Base-by-base conservation (phyloP, 129 eudicot species). In the Artemisia annua region DNA sequence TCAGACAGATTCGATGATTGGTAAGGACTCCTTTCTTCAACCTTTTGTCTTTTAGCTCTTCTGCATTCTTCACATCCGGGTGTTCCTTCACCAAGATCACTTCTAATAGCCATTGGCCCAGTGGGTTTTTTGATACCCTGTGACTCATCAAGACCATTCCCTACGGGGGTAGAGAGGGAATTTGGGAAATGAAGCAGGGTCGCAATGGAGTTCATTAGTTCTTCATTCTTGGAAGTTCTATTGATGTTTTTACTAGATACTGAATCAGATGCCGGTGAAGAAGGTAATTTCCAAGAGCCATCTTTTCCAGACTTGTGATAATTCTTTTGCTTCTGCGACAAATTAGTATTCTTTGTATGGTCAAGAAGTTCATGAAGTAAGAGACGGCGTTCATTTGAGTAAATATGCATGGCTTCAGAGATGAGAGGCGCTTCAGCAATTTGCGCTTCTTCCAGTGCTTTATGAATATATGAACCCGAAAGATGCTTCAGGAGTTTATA, bases 61-160 rank as follows among this genome's bases (percentile, higher is more conserved):
- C 87, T 87, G 73, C 99, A 95, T 82, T 95, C 99, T 83, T 95
- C 97, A 66, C 99, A 95, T 49, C 89, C 97, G 26, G 91, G 92
- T 71, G 97, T 81, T 80, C 86, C 96, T 75, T 90, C 98, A 52
- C 83, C 46, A 39, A 39, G 46, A 39, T 39, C 46, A 39, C 10
- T 39, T 39, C 46, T 77, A n/a, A 56, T 18, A 56, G 79, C 95
- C 30, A 43, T 59, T 46, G 79, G 78, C 63, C 80, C 85, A 24
- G 53, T 44, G 54, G 88, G 30, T 72, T 79, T 76, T 74, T 88
- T 86, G 32, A 56, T 48, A 57, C 68, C 79, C 67, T 79, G 91
- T 20, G 87, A 78, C 56, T 86, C 96, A 51, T 88, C 97, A 70
- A 75, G 56, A 19, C 80, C 88, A 3, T 83, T 62, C 13, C 76